These are phyloP conservation scores for Mallotus nudiflorus DNA, from an alignment of 345 rosid species.

Conservation along the genomic window DNA sequence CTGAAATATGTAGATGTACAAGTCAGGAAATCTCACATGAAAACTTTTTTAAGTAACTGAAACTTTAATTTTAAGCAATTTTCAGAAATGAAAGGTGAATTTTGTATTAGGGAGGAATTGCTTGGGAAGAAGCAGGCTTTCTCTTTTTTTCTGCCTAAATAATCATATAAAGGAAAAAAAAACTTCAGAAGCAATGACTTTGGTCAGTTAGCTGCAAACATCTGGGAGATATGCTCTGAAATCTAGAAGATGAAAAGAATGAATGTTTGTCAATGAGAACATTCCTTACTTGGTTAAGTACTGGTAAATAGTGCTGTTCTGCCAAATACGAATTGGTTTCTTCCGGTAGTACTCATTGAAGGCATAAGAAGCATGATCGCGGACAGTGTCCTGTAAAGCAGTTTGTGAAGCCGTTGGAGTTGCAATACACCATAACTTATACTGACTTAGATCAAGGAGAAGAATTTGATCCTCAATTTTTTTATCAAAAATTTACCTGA, in stretches of 20 bases:
- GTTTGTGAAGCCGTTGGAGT: slow-evolving; percentile 72
- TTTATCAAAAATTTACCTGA: too few species aligned
- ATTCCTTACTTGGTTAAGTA: slow-evolving; percentile 87
- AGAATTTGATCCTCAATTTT: too few species aligned
- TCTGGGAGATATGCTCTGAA: not conserved
- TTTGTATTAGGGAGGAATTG: not conserved
- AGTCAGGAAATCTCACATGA: slow-evolving; percentile 1
- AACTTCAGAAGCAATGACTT: too few species aligned
- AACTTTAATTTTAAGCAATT: too few species aligned
- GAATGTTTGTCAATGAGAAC: not conserved
- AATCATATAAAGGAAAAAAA: not conserved
- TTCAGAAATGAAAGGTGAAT: not conserved
- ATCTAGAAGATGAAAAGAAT: not conserved
- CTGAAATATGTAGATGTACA: slow-evolving; percentile 39
- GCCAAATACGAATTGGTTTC: slow-evolving; percentile 83
- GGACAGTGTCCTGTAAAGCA: slow-evolving; percentile 68
- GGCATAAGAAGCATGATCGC: slow-evolving; percentile 90
- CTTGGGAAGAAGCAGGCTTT: not conserved
- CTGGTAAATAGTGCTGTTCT: slow-evolving; percentile 82
- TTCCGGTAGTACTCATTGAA: slow-evolving; percentile 94
- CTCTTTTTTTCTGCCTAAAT: not conserved
- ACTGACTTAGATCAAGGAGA: too few species aligned
- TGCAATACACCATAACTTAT: slow-evolving; percentile 88
- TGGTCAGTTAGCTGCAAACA: too few species aligned
- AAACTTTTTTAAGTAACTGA: too few species aligned